Base-by-base conservation (phyloP, 139 green algal species). In the Haematococcus lacustris region DNA sequence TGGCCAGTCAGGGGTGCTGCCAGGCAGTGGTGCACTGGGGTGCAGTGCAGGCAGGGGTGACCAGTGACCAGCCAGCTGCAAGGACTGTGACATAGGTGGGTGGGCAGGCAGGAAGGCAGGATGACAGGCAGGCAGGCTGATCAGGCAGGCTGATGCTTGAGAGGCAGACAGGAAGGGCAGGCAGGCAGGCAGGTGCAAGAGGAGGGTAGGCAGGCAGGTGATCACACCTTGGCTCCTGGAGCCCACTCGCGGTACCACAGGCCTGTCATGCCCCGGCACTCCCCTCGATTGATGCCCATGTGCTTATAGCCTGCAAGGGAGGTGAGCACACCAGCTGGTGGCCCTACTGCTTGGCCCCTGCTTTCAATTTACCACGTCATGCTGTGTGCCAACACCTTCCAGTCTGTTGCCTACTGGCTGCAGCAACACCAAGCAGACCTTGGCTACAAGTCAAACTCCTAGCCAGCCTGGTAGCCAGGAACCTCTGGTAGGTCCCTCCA, bases 221-320 rank as follows among this genome's bases (percentile, higher is more conserved):
- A 50, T 3, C 73, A 3, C 33, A 85, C 79, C 85, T 93, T 88
- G 5, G 89, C 89, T 1, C 80, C 88, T 3, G 92, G 92, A 1
- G 92, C 92, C 90, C 90, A 97, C 79, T 97, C 92, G 34, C 89
- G 68, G 85, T 97, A 98, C 87, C 86, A 94, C 57, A 96, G 80
- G 38, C 91, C 93, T 6, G 35, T 77, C 78, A 91, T 86, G 73
- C 93, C 93, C 30, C 95, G 84, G 34, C 32, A 39, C 78, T 91
- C 82, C 9, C 93, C 93, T 25, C 91, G 83, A 85, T 97, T 97
- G 76, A 97, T 75, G 60, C 93, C 93, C 64, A 90, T 95, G 74
- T 85, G 83, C 73, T 90, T 88, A 83, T 95, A 97, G 38, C 89
- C 90, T 92, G 70, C 43, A 67, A n/a, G 2, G 28, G 9, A 39